Conservation (phyloP, 73 alveolate species). For the Tetrahymena thermophila region DNA sequence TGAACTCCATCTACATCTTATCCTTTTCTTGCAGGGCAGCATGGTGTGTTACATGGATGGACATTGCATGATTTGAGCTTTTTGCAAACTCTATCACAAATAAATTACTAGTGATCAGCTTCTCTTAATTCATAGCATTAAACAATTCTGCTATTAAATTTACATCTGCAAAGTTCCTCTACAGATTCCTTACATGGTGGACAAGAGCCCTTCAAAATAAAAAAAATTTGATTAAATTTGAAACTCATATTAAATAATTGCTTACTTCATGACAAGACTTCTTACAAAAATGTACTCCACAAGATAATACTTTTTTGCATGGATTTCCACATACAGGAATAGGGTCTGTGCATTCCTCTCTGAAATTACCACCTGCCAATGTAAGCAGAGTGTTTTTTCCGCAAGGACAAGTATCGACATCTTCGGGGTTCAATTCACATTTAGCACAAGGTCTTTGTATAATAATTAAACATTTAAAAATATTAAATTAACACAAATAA, state of each 20-base stretch:
- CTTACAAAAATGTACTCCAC: constrained; percentile 35
- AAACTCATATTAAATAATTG: neutral
- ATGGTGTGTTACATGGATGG: constrained; percentile 40
- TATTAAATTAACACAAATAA: neutral
- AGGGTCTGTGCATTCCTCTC: constrained; percentile 58
- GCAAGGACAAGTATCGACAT: constrained; percentile 60
- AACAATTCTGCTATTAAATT: constrained; percentile 4
- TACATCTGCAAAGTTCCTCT: constrained; percentile 28
- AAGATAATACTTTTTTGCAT: constrained; percentile 47
- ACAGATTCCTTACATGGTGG: constrained; percentile 14
- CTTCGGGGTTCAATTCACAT: constrained; percentile 58
- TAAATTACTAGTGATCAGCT: neutral
- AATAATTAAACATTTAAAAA: neutral
- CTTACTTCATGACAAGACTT: neutral
- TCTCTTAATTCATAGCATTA: constrained; percentile 10
- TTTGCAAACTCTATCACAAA: constrained; percentile 26
- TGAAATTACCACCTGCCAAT: constrained; percentile 12
- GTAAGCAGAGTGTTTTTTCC: constrained; percentile 45
- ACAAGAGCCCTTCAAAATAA: neutral
- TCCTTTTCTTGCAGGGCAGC: constrained; percentile 85
- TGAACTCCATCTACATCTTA: constrained; percentile 83
- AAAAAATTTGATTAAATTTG: neutral
- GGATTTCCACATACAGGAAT: constrained; percentile 63
- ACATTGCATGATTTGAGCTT: constrained; percentile 27
- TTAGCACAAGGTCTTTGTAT: constrained; percentile 51